A percentile compares a stretch with the other conserved stretches of the same genome.
These are phyloP conservation scores for Sporisorium scitamineum DNA, from an alignment of 1,284 basidiomycete species.

Conservation along the genomic window DNA sequence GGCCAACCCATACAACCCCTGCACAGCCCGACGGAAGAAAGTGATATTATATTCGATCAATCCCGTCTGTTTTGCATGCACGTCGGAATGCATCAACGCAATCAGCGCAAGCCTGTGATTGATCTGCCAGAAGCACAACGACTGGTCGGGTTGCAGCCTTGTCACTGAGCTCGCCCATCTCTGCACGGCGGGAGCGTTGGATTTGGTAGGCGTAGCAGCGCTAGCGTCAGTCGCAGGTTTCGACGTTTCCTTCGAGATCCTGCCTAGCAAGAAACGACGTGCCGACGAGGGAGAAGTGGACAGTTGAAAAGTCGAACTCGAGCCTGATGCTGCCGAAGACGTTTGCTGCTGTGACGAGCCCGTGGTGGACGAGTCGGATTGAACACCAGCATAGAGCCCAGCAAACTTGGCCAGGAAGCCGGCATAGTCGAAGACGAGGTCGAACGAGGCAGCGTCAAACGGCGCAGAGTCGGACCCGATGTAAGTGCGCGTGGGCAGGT, in stretches of 20 bases:
- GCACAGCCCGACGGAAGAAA: conserved; percentile 76
- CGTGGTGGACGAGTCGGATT: conserved; percentile 4
- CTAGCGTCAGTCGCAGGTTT: neutral
- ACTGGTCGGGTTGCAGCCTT: conserved; percentile 78
- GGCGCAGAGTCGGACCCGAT: conserved; percentile 92
- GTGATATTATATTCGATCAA: conserved; percentile 93
- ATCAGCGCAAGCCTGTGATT: conserved; percentile 82
- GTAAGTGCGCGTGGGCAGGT: conserved; percentile 85
- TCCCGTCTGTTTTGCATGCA: conserved; percentile 82
- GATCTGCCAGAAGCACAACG: conserved; percentile 86
- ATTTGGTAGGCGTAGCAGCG: neutral
- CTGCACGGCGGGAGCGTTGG: conserved; percentile 1
- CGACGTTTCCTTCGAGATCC: conserved; percentile 26
- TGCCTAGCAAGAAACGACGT: conserved; percentile 28
- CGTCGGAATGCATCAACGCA: conserved; percentile 81
- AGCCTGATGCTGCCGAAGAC: neutral
- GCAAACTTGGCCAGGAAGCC: conserved; percentile 87
- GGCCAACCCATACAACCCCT: conserved; percentile 67
- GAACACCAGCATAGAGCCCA: conserved; percentile 76
- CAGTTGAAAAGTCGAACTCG: conserved; percentile 15
- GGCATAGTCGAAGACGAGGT: conserved; percentile 89
- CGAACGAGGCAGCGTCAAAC: conserved; percentile 87
- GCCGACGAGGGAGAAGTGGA: conserved; percentile 42
- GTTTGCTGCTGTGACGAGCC: neutral
- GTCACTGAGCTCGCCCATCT: conserved; percentile 70